Evolutionary conservation across 768 basidiomycete species (phyloP), one percentile per base, ranked within the genome.

Genomic region (Pholiota molesta): DNA sequence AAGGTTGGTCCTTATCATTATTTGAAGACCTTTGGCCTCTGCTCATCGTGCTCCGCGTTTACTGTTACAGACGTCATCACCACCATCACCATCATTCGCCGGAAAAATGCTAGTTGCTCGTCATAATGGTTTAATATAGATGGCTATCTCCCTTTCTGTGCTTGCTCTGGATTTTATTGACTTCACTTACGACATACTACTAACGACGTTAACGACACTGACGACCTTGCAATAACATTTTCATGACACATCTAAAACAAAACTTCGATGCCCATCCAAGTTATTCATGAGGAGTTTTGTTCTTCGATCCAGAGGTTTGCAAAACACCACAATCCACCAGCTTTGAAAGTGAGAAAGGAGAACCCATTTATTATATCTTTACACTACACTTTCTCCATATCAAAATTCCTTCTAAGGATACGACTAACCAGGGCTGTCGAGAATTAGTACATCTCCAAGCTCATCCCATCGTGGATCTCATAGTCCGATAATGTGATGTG

Each of bases 401-500:
- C 33, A 16, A 49, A 4, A n/a, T n/a, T n/a, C n/a, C n/a, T n/a
- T 33, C 29, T 5, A 53, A n/a, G 14, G 17, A 17, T n/a, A 53
- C 17, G 16, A 42, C 26, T 47, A 58, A 17, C 45, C 47, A 39
- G n/a, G 6, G 21, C 2, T 29, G n/a, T 17, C 45, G 16, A 52
- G 21, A 2, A 23, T 51, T 35, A 95, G 77, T 95, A 93, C 92
- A 96, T 87, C 80, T 96, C 94, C 73, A 96, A 79, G 72, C 91
- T 94, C 92, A 93, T 94, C 47, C 94, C 94, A 70, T 96, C 92
- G 71, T 94, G 75, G 65, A 96, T 95, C 79, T 96, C 94, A 69
- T 96, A 97, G 77, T 97, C 94, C n/a, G 80, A 67, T 7, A 96
- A 85, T 13, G 92, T 94, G 70, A 97, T 95, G 72, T 99, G 95